Base-by-base conservation (phyloP, 208 protist genomes). In the Leptomonas pyrrhocoris region DNA sequence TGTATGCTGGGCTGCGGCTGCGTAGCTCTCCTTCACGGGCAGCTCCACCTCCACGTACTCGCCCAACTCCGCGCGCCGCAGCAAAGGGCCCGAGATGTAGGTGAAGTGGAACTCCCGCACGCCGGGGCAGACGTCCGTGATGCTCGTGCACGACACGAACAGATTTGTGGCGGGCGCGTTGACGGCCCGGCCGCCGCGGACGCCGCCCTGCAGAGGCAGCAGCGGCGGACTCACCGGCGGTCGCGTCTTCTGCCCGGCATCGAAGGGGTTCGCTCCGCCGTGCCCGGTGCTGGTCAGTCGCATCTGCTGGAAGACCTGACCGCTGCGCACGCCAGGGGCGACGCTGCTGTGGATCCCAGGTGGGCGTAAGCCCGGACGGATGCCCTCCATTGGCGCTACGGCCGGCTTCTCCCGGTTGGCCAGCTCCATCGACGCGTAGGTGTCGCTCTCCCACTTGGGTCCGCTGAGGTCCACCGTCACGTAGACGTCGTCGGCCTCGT, bases 11-110 rank as follows among this genome's bases (percentile, higher is more conserved):
- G 34, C 8, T 1, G 25, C 0, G n/a, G 15, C 1, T 38, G 34
- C 19, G 48, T 50, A n/a, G n/a, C n/a, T n/a, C 57, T 76, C 75
- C 27, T 65, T 53, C n/a, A 89, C 48, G 2, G 83, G 87, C 46
- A 92, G 68, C 77, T 86, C 73, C 23, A 93, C 61, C 65, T 85
- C 86, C 4, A 93, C 80, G 71, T 85, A 89, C 69, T 93, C 76
- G 7, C 85, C 90, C 16, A 86, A 62, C 74, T 81, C 69, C 0
- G 70, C 72, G 34, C 74, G 66, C 23, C 75, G 69, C 30, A 80
- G 54, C 45, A 84, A 53, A 2, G 71, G 46, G 9, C 81, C 79
- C 19, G 54, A 34, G 56, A 57, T 58, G 31, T 70, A 68, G 8
- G 60, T 34, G 58, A 93, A 92, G 58, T 71, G 78, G 34, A 89